Base-by-base conservation (phyloP, 306 rosid species). In the Urtica urens region DNA sequence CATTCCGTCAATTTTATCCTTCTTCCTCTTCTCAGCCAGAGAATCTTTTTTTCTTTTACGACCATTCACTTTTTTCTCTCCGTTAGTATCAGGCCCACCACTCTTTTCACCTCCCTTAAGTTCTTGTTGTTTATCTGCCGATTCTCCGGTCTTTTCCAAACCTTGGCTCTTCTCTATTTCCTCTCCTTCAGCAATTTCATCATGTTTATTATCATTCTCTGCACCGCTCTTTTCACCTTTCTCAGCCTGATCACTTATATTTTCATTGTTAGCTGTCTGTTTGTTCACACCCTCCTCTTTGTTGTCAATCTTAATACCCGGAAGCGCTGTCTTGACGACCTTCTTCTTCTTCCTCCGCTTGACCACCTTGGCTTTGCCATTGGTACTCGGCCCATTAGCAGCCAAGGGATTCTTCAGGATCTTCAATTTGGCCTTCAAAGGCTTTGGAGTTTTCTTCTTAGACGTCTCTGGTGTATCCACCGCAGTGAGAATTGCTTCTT, bases 1-100 rank as follows among this genome's bases (percentile, higher is more conserved):
- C 54, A 77, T 51, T 53, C 97, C 97, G 52, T 86, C 97, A 49
- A 75, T 66, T 29, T 64, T 84, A 69, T 81, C 94, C 29, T 60
- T 60, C 30, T 24, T 51, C 38, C 13, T 43, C 48, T 43, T 43
- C 48, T 43, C 23, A 19, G 23, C 21, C 23, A 10, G 22, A 43
- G 48, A 21, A 14, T 21, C 21, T 24, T 43, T 41, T 9, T 41
- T 16, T 41, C 9, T 21, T 41, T 41, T 16, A 17, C 9, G 10
- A 9, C 18, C 46, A 12, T n/a, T 41, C 46, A 14, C 19, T 8
- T n/a, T 3, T 19, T 15, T 22, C 50, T 22, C 13, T 31, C 13
- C 10, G 6, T 23, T 24, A 14, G 39, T 67, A 53, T 43, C 63
- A 31, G 62, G 55, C 72, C 58, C 57, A 46, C 34, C 49, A 37